Base-by-base conservation (phyloP, 2,329 filamentous ascomycete genomes). In the Periconia macrospinosa region DNA sequence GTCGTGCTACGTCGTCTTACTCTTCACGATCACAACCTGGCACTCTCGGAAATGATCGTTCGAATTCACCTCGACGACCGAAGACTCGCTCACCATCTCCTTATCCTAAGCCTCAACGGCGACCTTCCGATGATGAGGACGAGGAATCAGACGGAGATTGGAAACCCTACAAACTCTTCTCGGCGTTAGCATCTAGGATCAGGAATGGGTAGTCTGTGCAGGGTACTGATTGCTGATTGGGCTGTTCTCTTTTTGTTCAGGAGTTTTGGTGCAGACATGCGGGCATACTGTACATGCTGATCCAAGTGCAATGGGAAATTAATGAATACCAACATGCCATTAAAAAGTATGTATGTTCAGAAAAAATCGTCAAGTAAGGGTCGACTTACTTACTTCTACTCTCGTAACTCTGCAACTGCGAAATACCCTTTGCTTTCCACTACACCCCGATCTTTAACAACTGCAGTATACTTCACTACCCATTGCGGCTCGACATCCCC, bases 381-480 rank as follows among this genome's bases (percentile, higher is more conserved):
- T 17, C 43, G 41, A 45, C 43, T 45, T 11, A 45, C 43, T 45
- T 11, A 33, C 33, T 41, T 48, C 30, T 27, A 30, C 1, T 27
- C 30, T 19, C 46, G 41, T 60, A 94, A 75, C 69, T 91, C 87
- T 2, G 92, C 93, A 18, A 87, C 86, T 1, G 93, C 93, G 79
- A 97, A 97, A 75, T 97, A 97, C 8, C 94, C 94, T 79, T 97
- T 99, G 71, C 94, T 96, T 80, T 99, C 94, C 60, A 99, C 93
- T 9, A 99, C 94, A 14, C 94, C 94, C 50, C 94, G 83, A 71
- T 97, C 89, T 73, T 90, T 89, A 41, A 97, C 91, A 54, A 97
- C 93, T 1, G 94, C 94, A 37, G 93, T 97, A 72, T 99, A 99
- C 72, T 97, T 96, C 62, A 93, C 88, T 27, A 97, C 94, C 93